These are phyloP conservation scores for Clavispora asparagi DNA, from an alignment of 805 yeast species.

Conservation along the genomic window DNA sequence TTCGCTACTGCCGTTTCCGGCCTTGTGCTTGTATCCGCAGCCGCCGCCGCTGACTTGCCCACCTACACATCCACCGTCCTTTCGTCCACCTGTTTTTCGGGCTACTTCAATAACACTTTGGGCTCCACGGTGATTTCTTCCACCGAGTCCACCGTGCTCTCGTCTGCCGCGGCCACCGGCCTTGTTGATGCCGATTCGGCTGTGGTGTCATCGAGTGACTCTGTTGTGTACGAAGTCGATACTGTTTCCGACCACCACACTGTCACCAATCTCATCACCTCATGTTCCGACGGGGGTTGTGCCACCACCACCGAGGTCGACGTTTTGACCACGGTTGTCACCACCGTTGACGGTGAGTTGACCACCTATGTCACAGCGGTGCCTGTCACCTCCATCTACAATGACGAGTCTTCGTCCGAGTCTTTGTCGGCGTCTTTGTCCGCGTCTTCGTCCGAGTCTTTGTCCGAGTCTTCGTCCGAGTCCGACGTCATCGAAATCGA, in stretches of 20 bases:
- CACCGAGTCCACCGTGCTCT: not conserved
- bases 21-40: constrained; percentile 2
- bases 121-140: not conserved
- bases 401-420: constrained; percentile 2
- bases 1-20: constrained; percentile 4
- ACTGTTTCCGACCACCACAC: constrained; percentile 10
- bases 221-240: constrained; percentile 11
- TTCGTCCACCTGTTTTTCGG: constrained; percentile 8
- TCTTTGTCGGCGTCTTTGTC: too few relatives aligned
- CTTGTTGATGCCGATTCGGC: not conserved
- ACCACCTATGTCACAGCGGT: constrained; percentile 33
- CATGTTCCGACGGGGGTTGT: constrained; percentile 27
- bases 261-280: constrained; percentile 18
- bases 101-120: not conserved
- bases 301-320: constrained; percentile 30
- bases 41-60: constrained; percentile 6
- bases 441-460: too few relatives aligned
- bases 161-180: not conserved
- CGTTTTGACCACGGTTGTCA: constrained; percentile 28
- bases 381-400: constrained; percentile 17
- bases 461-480: constrained; percentile 2
- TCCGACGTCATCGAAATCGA: constrained; percentile 1
- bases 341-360: constrained; percentile 34
- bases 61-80: constrained; percentile 13
- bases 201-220: constrained; percentile 1